Conservation (phyloP, 768 basidiomycete genomes). For the Tulasnella sp. region DNA sequence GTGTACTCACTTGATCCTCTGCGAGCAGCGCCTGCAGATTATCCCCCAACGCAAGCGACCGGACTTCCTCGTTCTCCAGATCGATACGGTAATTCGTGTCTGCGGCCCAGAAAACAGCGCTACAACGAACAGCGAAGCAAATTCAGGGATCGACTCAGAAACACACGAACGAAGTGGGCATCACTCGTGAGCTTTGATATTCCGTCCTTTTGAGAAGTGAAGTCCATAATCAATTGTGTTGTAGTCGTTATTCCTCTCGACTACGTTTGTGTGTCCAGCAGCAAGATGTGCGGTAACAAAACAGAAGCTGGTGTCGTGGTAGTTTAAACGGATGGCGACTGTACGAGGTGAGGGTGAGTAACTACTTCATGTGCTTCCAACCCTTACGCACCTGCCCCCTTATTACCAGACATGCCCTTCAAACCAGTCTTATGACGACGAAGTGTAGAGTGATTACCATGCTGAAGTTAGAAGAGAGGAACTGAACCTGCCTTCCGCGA, state of each 20-base stretch:
- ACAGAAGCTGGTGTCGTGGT: constrained; percentile 85
- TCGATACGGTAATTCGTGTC: constrained; percentile 95
- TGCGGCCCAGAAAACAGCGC: constrained; percentile 87
- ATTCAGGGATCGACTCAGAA: neutral
- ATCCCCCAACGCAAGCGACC: constrained; percentile 50
- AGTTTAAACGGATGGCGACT: constrained; percentile 85
- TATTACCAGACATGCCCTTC: constrained; percentile 88
- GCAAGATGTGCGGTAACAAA: constrained; percentile 94
- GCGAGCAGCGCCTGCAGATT: constrained; percentile 65
- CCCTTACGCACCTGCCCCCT: constrained; percentile 50
- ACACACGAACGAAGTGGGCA: constrained; percentile 23
- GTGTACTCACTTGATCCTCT: constrained; percentile 66
- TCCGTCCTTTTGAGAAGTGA: constrained; percentile 83
- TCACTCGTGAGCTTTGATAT: constrained; percentile 85
- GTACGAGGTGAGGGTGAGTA: neutral
- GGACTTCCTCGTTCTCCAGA: constrained; percentile 70
- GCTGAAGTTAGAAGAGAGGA: constrained; percentile 25
- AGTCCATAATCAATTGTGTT: constrained; percentile 73
- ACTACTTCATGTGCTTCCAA: neutral
- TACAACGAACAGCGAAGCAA: constrained; percentile 26
- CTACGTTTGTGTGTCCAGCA: constrained; percentile 84
- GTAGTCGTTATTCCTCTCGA: constrained; percentile 89
- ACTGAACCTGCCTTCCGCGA: constrained; percentile 74
- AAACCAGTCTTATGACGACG: constrained; percentile 31
- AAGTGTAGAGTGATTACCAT: neutral